These are phyloP conservation scores for Coniella lustricola DNA, from an alignment of 2,329 filamentous ascomycete genomes.

Conservation along the genomic window DNA sequence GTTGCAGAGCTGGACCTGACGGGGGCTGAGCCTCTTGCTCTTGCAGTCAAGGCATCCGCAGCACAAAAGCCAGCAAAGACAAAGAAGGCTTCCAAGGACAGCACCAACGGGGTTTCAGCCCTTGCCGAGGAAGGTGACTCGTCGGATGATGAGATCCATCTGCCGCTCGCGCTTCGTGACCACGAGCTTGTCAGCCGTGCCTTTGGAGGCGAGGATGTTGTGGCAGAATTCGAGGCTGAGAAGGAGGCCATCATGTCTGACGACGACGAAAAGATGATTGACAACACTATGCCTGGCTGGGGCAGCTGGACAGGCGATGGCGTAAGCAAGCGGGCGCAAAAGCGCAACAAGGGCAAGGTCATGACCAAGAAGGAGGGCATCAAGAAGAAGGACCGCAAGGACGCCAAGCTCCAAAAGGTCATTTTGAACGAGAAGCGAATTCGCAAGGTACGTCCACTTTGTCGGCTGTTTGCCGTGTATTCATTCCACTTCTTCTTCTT, in stretches of 20 bases:
- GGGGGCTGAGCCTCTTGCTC: conserved; percentile 24
- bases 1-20: conserved; percentile 35
- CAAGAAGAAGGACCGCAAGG: conserved; percentile 69
- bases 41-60: conserved; percentile 11
- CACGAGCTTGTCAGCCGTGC: conserved; percentile 69
- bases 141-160: conserved; percentile 42
- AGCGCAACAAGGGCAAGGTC: conserved; percentile 55
- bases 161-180: conserved; percentile 53
- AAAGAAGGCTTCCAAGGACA: conserved; percentile 15
- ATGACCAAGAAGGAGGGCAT: conserved; percentile 62
- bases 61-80: conserved; percentile 18
- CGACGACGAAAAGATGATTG: conserved; percentile 76
- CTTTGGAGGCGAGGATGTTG: conserved; percentile 83
- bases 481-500: conserved; percentile 5
- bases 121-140: conserved; percentile 23
- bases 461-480: background rate
- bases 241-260: conserved; percentile 65
- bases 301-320: conserved; percentile 86
- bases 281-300: conserved; percentile 89
- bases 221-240: conserved; percentile 71
- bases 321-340: conserved; percentile 62
- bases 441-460: conserved; percentile 61
- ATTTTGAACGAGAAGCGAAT: conserved; percentile 88
- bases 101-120: background rate
- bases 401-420: conserved; percentile 73